These are phyloP conservation scores for Fusarium piperis DNA, from an alignment of 2,329 filamentous ascomycete species.

Conservation along the genomic window DNA sequence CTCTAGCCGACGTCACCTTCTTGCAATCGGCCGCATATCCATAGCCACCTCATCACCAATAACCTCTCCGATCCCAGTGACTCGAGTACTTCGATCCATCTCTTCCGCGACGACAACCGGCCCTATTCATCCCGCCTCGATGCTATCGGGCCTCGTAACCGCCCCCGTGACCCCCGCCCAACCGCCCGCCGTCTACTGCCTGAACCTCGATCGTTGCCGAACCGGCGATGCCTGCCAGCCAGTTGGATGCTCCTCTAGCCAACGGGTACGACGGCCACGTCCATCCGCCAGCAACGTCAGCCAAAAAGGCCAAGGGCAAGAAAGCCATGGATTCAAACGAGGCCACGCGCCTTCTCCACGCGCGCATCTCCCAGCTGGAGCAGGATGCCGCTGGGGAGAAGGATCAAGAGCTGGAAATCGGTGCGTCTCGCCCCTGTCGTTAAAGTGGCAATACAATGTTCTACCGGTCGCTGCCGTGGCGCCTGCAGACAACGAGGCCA, in stretches of 20 bases:
- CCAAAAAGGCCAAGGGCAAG: slow-evolving; percentile 86
- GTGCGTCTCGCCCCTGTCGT: slow-evolving; percentile 60
- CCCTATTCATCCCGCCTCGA: slow-evolving; percentile 31
- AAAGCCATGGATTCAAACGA: slow-evolving; percentile 87
- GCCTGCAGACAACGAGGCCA: neutral
- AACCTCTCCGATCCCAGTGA: slow-evolving; percentile 18
- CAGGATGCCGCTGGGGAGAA: slow-evolving; percentile 93
- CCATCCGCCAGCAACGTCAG: slow-evolving; percentile 55
- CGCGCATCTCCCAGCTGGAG: slow-evolving; percentile 95
- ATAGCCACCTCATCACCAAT: slow-evolving; percentile 7
- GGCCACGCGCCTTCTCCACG: slow-evolving; percentile 89
- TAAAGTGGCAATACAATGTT: slow-evolving; percentile 19
- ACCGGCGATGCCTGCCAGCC: slow-evolving; percentile 52
- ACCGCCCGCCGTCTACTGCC: slow-evolving; percentile 24
- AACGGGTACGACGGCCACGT: slow-evolving; percentile 55
- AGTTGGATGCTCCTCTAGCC: slow-evolving; percentile 53
- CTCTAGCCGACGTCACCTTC: slow-evolving; percentile 19
- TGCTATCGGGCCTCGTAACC: slow-evolving; percentile 30
- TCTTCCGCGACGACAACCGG: slow-evolving; percentile 23
- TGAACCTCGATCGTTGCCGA: slow-evolving; percentile 28
- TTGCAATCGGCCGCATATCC: slow-evolving; percentile 6
- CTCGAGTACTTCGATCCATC: slow-evolving; percentile 16
- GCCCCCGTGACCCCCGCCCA: slow-evolving; percentile 36
- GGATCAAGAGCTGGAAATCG: slow-evolving; percentile 95
- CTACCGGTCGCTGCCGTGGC: neutral